Evolutionary conservation across 495 filamentous ascomycete genomes (phyloP), one percentile per base, ranked within the genome.

Genomic region (Penicillium goetzii): DNA sequence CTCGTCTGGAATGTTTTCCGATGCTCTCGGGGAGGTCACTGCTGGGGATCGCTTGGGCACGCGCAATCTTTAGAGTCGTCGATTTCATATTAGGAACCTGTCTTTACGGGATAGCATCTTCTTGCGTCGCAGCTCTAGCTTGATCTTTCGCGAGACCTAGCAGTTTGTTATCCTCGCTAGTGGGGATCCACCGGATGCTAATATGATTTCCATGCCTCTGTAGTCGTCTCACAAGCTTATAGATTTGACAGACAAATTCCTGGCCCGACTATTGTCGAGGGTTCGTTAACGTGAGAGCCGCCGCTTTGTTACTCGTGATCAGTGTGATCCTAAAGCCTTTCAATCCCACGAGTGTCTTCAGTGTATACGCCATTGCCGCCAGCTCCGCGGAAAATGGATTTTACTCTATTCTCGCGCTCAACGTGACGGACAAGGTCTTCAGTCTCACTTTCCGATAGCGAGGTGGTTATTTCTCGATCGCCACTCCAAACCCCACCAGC

Each of bases 141-240:
- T 72, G 66, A 49, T 68, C 63, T 68, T 71, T 72, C 17, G 66
- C 66, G 56, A 72, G 66, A 30, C 69, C 61, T 26, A 67, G 32
- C 55, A 72, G 61, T 50, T 64, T 61, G 15, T 68, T 65, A 15
- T 72, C 50, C 45, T 64, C 56, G 56, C 52, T 66, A 4, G 50
- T 64, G 2, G 60, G 60, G 66, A 68, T 19, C 60, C 43, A 68
- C 23, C 0, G 58, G 58, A 68, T 53, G 4, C 38, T 54, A 34
- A 72, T 63, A 11, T 26, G 25, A 36, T 66, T 72, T 56, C 63
- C 53, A 14, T 67, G 26, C 58, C 59, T 68, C 61, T 38, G 63
- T 11, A 69, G 51, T 52, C 58, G 66, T 33, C 45, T 66, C 0
- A 64, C 64, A 10, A 68, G 50, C 61, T 66, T 68, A 33, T 71